phyloP scores from a whole-genome alignment of 108 stramenopile species.

The Hondaea fermentalgiana region DNA sequence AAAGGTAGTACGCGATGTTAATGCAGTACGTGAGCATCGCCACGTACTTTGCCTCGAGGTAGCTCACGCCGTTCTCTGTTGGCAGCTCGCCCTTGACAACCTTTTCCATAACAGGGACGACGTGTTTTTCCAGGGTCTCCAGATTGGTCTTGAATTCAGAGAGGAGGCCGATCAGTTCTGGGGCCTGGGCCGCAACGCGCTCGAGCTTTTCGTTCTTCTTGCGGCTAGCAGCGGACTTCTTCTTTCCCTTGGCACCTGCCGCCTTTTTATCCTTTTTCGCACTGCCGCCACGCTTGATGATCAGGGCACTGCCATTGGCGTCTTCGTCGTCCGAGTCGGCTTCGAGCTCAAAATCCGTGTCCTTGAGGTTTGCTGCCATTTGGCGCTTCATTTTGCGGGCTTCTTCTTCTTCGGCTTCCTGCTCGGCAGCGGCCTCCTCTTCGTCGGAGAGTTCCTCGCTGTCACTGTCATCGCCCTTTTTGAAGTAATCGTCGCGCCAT shows the following conservation, averaged over 20 bases:
- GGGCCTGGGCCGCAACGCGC: constrained; percentile 37
- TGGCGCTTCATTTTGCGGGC: background rate
- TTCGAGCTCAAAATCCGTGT: background rate
- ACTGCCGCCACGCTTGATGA: constrained; percentile 17
- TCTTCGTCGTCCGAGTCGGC: background rate
- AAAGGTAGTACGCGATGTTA: constrained; percentile 47
- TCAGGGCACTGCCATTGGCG: constrained; percentile 20
- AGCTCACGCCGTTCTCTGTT: constrained; percentile 21
- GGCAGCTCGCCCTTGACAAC: background rate
- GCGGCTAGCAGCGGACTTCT: constrained; percentile 26
- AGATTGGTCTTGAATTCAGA: constrained; percentile 29
- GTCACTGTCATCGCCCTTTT: background rate
- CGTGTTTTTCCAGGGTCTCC: constrained; percentile 29
- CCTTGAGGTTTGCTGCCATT: background rate
- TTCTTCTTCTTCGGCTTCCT: background rate
- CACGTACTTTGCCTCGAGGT: constrained; percentile 40
- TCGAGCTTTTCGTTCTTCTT: constrained; percentile 36
- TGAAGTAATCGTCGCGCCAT: background rate
- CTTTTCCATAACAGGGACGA: constrained; percentile 36
- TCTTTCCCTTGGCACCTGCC: background rate
- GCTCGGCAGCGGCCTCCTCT: background rate
- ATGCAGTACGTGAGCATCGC: constrained; percentile 43
- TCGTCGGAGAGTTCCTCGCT: background rate
- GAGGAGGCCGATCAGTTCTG: constrained; percentile 41
- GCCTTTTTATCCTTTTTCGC: background rate